Conservation (phyloP, 2,329 filamentous ascomycete species). For the Fusarium pininemorale region DNA sequence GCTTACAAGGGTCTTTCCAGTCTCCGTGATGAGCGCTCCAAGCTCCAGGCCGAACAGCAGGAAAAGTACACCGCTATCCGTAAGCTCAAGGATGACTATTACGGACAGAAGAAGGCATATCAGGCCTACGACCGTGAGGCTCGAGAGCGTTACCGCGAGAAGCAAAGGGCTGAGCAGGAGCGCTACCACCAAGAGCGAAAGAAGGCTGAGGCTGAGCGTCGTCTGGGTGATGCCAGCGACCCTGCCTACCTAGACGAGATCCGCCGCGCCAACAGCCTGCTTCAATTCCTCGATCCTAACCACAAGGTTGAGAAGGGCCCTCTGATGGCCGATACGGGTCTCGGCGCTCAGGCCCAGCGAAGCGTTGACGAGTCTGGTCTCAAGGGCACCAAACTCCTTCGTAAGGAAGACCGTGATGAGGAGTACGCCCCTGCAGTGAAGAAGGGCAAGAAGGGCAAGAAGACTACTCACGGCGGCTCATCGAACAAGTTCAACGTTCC, state of each 20-base stretch:
- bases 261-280: conserved; percentile 83
- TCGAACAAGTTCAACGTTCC: conserved; percentile 80
- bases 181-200: conserved; percentile 75
- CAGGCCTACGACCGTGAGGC: conserved; percentile 85
- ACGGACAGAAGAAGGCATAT: conserved; percentile 81
- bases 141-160: conserved; percentile 78
- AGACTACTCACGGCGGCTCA: conserved; percentile 59
- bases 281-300: conserved; percentile 89
- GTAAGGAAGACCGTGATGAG: conserved; percentile 89
- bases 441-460: conserved; percentile 88
- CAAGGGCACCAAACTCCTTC: conserved; percentile 84
- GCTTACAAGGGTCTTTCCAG: conserved; percentile 87
- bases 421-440: conserved; percentile 84
- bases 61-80: conserved; percentile 84
- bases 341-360: conserved; percentile 81
- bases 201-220: conserved; percentile 78
- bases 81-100: conserved; percentile 91
- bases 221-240: conserved; percentile 82
- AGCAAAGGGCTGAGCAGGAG: conserved; percentile 82
- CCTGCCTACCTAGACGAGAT: conserved; percentile 95
- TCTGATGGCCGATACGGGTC: conserved; percentile 72
- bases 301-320: conserved; percentile 72
- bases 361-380: conserved; percentile 85
- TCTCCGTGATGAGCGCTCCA: conserved; percentile 86
- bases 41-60: conserved; percentile 85